phyloP scores from a whole-genome alignment of 2,329 filamentous ascomycete species.

The Fusarium gaditjirri region DNA sequence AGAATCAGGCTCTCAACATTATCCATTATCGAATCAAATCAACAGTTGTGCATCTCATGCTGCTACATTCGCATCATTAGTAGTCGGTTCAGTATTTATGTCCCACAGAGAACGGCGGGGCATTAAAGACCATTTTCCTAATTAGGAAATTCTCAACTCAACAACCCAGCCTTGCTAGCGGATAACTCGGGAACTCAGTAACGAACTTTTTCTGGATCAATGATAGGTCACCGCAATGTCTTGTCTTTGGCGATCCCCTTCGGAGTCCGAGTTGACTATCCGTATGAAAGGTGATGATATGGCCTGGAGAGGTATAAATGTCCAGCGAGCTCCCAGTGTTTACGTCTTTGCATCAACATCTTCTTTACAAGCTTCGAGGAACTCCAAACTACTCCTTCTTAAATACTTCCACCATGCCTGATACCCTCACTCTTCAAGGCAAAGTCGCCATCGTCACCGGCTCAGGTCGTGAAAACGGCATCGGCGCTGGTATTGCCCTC shows the following conservation, averaged over 20 bases:
- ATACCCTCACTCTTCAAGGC: constrained; percentile 52
- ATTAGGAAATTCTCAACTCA: constrained; percentile 9
- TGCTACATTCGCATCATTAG: accelerated
- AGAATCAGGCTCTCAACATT: accelerated
- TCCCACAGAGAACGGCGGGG: not conserved
- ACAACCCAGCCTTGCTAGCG: not conserved
- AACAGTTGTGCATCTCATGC: not conserved
- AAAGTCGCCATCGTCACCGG: constrained; percentile 59
- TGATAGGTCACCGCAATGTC: not conserved
- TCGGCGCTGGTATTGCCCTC: constrained; percentile 55
- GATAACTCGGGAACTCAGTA: not conserved
- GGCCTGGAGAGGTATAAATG: not conserved
- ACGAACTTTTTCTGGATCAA: not conserved
- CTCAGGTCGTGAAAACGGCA: constrained; percentile 56
- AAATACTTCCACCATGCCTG: constrained; percentile 11
- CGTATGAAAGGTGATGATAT: not conserved
- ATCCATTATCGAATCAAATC: not conserved
- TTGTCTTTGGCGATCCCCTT: accelerated
- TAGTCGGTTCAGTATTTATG: not conserved
- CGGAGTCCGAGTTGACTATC: not conserved
- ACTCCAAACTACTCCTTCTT: no score
- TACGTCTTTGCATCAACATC: not conserved
- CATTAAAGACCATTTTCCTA: constrained; percentile 10
- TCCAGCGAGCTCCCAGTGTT: accelerated
- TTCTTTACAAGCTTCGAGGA: accelerated